Percentiles rank a stretch among this genome's conserved stretches.
Conservation (phyloP, 768 basidiomycete genomes). For the Kwoniella heveanensis region DNA sequence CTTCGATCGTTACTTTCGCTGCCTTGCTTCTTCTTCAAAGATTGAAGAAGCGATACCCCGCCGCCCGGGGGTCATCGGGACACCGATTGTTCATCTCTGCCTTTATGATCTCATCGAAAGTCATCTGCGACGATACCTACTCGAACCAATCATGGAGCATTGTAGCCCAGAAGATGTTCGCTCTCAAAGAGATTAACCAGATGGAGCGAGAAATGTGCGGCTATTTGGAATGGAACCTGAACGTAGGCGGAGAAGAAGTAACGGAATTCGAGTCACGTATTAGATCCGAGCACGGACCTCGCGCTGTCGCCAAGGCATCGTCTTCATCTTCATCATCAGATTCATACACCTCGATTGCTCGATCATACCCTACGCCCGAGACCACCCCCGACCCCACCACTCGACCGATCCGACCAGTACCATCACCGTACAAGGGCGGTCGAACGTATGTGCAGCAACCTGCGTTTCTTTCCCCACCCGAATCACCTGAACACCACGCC, state of each 20-base stretch:
- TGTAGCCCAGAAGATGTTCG: constrained; percentile 84
- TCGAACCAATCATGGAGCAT: constrained; percentile 91
- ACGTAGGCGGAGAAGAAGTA: constrained; percentile 56
- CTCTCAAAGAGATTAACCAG: constrained; percentile 86
- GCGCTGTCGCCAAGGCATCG: constrained; percentile 31
- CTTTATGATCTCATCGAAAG: constrained; percentile 88
- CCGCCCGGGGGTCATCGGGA: constrained; percentile 84
- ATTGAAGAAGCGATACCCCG: constrained; percentile 87
- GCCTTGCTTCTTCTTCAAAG: constrained; percentile 76
- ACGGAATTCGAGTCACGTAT: constrained; percentile 54
- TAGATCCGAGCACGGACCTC: constrained; percentile 54
- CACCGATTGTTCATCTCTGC: constrained; percentile 88
- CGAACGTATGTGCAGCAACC: constrained; percentile 25
- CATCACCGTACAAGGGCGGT: constrained; percentile 41
- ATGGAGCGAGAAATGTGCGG: constrained; percentile 94
- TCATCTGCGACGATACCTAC: constrained; percentile 93
- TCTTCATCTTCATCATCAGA: constrained; percentile 21
- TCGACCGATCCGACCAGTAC: constrained; percentile 48
- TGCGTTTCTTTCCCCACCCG: constrained; percentile 42
- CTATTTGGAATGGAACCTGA: constrained; percentile 80
- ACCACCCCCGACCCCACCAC: constrained; percentile 39
- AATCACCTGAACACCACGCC: constrained; percentile 32
- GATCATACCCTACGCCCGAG: constrained; percentile 44
- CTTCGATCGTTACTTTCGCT: constrained; percentile 67
- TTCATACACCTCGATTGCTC: constrained; percentile 5